Evolutionary conservation across 768 basidiomycete genomes (phyloP).

Genomic region (Aureoboletus auriporus): DNA sequence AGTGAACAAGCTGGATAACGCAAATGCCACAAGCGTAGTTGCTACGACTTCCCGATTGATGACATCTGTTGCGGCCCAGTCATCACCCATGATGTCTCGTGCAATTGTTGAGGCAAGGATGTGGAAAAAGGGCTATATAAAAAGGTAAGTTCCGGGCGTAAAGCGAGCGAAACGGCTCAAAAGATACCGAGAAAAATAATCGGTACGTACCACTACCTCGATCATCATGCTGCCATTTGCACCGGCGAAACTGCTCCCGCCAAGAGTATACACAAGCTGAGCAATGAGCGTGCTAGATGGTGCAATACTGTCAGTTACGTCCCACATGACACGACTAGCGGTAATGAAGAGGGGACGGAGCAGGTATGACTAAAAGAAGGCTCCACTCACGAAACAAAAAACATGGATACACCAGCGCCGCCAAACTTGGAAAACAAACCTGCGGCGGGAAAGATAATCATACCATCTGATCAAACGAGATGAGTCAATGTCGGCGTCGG

Average conservation of each 20-base stretch:
- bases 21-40: constrained; percentile 87
- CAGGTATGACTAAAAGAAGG: not conserved
- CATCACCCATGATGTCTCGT: constrained; percentile 41
- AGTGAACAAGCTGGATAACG: constrained; percentile 83
- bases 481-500: not conserved
- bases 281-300: constrained; percentile 60
- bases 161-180: not conserved
- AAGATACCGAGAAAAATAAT: not conserved
- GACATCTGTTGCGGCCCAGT: constrained; percentile 42
- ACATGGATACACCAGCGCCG: constrained; percentile 91
- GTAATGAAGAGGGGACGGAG: too few species aligned
- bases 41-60: constrained; percentile 73
- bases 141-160: not conserved
- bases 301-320: not conserved
- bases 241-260: constrained; percentile 85
- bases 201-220: constrained; percentile 78
- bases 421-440: constrained; percentile 79
- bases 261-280: constrained; percentile 80
- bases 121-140: constrained; percentile 85
- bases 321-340: too few species aligned
- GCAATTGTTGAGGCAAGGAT: constrained; percentile 81
- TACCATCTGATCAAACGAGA: constrained; percentile 58
- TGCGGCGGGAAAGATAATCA: constrained; percentile 91
- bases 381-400: constrained; percentile 70
- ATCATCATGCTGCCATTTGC: constrained; percentile 99